Percentiles rank a stretch among this genome's conserved stretches.
These are phyloP conservation scores for Mortierella sp. DNA, from an alignment of 371 early-diverging fungal species.

Conservation along the genomic window DNA sequence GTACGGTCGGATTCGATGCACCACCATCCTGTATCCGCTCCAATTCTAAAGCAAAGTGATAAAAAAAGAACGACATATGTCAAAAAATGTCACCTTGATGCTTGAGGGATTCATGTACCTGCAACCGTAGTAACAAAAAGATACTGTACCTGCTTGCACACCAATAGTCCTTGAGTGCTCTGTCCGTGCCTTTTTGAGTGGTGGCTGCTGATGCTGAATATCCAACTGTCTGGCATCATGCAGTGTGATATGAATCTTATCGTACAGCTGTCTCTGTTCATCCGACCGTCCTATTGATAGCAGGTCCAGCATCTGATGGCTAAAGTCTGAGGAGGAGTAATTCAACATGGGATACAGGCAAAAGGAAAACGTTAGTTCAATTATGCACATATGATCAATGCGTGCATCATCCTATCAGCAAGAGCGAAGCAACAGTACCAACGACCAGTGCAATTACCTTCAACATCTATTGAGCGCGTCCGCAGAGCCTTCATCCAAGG, in stretches of 20 bases:
- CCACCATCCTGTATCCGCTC: conserved; percentile 56
- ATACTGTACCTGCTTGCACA: conserved; percentile 38
- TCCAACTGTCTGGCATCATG: conserved; percentile 61
- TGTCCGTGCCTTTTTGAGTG: conserved; percentile 33
- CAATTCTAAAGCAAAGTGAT: conserved; percentile 25
- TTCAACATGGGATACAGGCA: neutral
- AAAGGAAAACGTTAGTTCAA: neutral
- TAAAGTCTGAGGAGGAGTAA: conserved; percentile 60
- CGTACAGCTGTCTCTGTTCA: conserved; percentile 60
- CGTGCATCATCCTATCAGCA: no score
- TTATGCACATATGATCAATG: neutral
- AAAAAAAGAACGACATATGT: neutral
- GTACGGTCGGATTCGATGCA: conserved; percentile 53
- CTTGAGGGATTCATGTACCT: neutral
- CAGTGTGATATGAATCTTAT: conserved; percentile 66
- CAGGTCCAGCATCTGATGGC: conserved; percentile 70
- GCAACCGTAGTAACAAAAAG: neutral
- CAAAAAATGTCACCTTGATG: neutral
- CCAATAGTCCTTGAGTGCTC: conserved; percentile 40
- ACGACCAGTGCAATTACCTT: no score
- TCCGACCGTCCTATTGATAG: conserved; percentile 60
- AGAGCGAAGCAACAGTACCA: no score
- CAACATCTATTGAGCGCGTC: conserved; percentile 54
- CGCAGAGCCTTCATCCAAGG: conserved; percentile 68
- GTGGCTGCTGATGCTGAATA: conserved; percentile 39